These are phyloP conservation scores for Trichophyton verrucosum DNA, from an alignment of 2,329 filamentous ascomycete genomes.

Conservation along the genomic window DNA sequence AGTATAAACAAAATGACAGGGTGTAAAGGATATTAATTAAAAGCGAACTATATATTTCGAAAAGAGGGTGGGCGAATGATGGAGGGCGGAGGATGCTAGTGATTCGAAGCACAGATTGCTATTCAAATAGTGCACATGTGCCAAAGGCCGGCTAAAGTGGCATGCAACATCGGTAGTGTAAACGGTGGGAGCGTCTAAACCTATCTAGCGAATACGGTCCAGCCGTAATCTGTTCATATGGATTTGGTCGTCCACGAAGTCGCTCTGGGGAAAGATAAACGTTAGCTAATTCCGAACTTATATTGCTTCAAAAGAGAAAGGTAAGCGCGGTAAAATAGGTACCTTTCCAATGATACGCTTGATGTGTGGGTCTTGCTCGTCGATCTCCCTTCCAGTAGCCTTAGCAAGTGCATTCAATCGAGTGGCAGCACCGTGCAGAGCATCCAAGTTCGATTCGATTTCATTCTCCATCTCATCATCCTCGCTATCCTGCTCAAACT, in stretches of 20 bases:
- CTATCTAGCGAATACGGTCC: conserved; percentile 40
- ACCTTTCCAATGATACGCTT: conserved; percentile 69
- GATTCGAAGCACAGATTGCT: not conserved
- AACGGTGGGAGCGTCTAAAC: not conserved
- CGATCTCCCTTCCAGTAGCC: conserved; percentile 63
- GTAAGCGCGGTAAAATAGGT: conserved; percentile 18
- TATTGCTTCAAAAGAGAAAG: not conserved
- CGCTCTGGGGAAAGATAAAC: conserved; percentile 45
- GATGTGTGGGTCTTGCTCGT: conserved; percentile 65
- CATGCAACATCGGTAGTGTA: not conserved
- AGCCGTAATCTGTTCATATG: conserved; percentile 63
- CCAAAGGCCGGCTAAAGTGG: not conserved
- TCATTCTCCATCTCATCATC: conserved; percentile 59
- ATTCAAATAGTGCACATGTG: not conserved
- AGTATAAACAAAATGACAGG: not conserved
- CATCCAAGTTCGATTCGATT: conserved; percentile 54
- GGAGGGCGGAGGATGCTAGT: not conserved
- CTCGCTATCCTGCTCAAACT: conserved; percentile 63
- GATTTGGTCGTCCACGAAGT: conserved; percentile 69
- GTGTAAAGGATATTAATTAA: not conserved
- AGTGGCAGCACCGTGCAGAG: conserved; percentile 49
- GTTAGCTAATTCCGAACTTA: conserved; percentile 15
- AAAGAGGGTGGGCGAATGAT: not conserved
- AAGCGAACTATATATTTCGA: not conserved
- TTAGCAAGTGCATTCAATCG: conserved; percentile 61